These are phyloP conservation scores for Starmerella gropengiesseri DNA, from an alignment of 805 yeast genomes.

Conservation along the genomic window DNA sequence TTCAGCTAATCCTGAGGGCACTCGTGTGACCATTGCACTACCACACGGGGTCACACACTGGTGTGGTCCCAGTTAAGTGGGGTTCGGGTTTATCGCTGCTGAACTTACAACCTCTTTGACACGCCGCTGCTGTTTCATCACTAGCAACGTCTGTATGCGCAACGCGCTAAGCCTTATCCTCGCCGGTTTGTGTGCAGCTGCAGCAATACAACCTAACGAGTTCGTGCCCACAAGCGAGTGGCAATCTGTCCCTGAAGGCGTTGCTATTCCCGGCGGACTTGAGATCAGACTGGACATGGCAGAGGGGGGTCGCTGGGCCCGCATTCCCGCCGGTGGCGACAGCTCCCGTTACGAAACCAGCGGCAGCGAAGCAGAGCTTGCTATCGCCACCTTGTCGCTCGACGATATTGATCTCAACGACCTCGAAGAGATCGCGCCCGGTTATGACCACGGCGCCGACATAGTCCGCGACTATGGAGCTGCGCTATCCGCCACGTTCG, in stretches of 20 bases:
- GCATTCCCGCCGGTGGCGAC: constrained; percentile 32
- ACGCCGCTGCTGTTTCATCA: background rate
- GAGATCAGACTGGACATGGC: constrained; percentile 66
- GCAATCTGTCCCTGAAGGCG: constrained; percentile 61
- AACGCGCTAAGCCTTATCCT: background rate
- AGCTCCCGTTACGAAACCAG: too few relatives aligned
- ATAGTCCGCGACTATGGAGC: constrained; percentile 30
- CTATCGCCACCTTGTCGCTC: background rate
- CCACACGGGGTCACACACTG: too few relatives aligned
- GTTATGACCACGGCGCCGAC: constrained; percentile 44
- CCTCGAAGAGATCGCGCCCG: constrained; percentile 49
- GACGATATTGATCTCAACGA: constrained; percentile 31
- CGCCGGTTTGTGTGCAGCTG: background rate
- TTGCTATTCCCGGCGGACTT: constrained; percentile 67
- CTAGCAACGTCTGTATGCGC: background rate
- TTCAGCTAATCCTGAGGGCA: too few relatives aligned
- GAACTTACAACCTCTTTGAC: too few relatives aligned
- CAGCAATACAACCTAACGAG: constrained; percentile 5
- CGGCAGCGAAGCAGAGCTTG: background rate
- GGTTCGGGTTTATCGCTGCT: too few relatives aligned
- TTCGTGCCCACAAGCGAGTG: constrained; percentile 60
- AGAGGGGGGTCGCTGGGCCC: constrained; percentile 63
- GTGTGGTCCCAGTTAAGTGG: too few relatives aligned
- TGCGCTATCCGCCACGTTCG: constrained; percentile 18
- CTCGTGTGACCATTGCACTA: too few relatives aligned